phyloP scores from a whole-genome alignment of 768 basidiomycete genomes.

The Neoboletus brunneissimus region DNA sequence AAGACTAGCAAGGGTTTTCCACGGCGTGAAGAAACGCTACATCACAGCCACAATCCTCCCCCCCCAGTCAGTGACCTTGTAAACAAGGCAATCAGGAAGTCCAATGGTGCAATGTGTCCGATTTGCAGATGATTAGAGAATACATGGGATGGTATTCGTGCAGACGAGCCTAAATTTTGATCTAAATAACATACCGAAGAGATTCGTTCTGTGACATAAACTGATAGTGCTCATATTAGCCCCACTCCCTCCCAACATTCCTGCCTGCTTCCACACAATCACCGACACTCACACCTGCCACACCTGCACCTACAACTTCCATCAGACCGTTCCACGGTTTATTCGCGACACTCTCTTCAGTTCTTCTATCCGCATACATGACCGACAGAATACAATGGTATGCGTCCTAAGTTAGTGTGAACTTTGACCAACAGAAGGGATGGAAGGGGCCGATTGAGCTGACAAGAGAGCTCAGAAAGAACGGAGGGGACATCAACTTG shows the following conservation, averaged over 20 bases:
- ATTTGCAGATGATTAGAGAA: no score
- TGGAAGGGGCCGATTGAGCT: not conserved
- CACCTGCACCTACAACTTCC: not conserved
- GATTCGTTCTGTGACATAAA: no score
- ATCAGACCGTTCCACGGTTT: not conserved
- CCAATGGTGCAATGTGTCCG: no score
- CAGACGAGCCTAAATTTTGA: no score
- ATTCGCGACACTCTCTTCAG: not conserved
- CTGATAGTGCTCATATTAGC: not conserved
- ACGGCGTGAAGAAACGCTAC: no score
- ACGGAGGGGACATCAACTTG: not conserved
- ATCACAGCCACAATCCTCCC: no score
- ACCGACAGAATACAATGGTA: not conserved
- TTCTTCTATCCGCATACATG: not conserved
- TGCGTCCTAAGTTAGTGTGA: not conserved
- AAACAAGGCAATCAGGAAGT: no score
- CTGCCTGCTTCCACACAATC: not conserved
- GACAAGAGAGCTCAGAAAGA: not conserved
- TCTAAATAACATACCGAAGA: no score
- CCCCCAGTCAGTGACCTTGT: no score
- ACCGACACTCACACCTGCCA: not conserved
- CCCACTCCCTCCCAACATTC: not conserved
- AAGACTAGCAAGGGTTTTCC: no score
- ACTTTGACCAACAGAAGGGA: not conserved
- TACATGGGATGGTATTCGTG: no score